These are phyloP conservation scores for Thraustotheca clavata DNA, from an alignment of 352 stramenopile genomes.

Conservation along the genomic window DNA sequence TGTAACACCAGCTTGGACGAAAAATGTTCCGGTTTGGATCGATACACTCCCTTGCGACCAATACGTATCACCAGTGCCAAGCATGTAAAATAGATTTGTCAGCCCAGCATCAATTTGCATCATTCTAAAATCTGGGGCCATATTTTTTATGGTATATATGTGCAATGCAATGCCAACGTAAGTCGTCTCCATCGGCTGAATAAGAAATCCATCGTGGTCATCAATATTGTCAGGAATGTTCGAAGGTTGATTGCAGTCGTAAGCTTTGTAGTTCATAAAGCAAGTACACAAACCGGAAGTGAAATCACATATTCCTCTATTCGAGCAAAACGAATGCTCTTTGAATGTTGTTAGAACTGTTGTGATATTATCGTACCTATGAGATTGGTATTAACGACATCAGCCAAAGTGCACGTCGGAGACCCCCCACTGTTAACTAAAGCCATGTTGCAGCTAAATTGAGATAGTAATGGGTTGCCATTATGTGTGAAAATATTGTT, in stretches of 20 bases:
- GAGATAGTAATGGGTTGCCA: constrained; percentile 58
- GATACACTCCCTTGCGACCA: constrained; percentile 39
- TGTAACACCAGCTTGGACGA: constrained; percentile 31
- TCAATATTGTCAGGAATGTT: constrained; percentile 58
- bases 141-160: constrained; percentile 46
- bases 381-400: constrained; percentile 40
- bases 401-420: constrained; percentile 56
- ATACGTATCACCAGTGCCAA: constrained; percentile 41
- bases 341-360: background rate
- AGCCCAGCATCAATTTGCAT: constrained; percentile 43
- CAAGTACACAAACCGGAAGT: constrained; percentile 52
- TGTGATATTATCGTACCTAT: constrained; percentile 30
- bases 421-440: constrained; percentile 34
- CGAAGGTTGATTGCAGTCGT: constrained; percentile 59
- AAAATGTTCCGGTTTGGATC: constrained; percentile 44
- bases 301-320: constrained; percentile 74
- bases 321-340: constrained; percentile 76
- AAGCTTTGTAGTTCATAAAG: constrained; percentile 63
- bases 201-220: constrained; percentile 60
- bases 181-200: constrained; percentile 40
- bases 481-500: constrained; percentile 79
- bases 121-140: constrained; percentile 53
- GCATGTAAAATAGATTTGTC: constrained; percentile 42
- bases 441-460: constrained; percentile 72
- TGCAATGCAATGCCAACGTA: constrained; percentile 57